These are phyloP conservation scores for Laguncularia racemosa DNA, from an alignment of 345 rosid genomes.

Conservation along the genomic window DNA sequence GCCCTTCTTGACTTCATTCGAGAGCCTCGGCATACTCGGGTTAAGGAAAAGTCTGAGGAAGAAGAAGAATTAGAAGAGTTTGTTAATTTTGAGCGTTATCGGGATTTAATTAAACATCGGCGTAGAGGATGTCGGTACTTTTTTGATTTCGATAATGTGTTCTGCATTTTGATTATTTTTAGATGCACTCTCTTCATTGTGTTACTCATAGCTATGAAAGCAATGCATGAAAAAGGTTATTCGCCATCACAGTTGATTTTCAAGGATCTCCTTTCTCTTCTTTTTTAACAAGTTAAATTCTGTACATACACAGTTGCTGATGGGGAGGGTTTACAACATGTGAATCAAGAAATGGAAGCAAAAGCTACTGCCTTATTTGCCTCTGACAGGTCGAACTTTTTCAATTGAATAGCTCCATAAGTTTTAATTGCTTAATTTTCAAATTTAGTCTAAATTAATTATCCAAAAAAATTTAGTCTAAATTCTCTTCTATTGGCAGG, in stretches of 20 bases:
- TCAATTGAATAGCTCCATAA: background rate
- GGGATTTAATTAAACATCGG: slow-evolving; percentile 99
- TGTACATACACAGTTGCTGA: slow-evolving; percentile 59
- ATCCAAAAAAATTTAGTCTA: no score
- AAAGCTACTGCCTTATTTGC: slow-evolving; percentile 53
- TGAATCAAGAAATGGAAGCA: slow-evolving; percentile 76
- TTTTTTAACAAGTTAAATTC: slow-evolving; percentile 18
- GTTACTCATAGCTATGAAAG: slow-evolving; percentile 11
- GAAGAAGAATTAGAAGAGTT: slow-evolving; percentile 99
- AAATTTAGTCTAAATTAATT: background rate
- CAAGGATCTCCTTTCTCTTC: background rate
- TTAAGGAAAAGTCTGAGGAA: slow-evolving; percentile 66
- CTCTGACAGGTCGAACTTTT: slow-evolving; percentile 37
- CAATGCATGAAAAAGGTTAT: slow-evolving; percentile 12
- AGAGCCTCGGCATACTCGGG: slow-evolving; percentile 48
- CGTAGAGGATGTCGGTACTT: slow-evolving; percentile 99
- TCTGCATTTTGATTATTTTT: slow-evolving; percentile 11
- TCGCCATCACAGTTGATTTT: slow-evolving; percentile 8
- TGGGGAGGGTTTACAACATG: slow-evolving; percentile 82
- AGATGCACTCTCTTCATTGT: slow-evolving; percentile 7
- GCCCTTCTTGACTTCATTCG: slow-evolving; percentile 92
- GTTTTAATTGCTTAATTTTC: no score
- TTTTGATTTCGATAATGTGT: slow-evolving; percentile 24
- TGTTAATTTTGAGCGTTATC: slow-evolving; percentile 99
- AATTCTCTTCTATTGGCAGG: slow-evolving; percentile 18